Conservation (phyloP, 2,329 filamentous ascomycete genomes). For the Grosmannia penicillata region DNA sequence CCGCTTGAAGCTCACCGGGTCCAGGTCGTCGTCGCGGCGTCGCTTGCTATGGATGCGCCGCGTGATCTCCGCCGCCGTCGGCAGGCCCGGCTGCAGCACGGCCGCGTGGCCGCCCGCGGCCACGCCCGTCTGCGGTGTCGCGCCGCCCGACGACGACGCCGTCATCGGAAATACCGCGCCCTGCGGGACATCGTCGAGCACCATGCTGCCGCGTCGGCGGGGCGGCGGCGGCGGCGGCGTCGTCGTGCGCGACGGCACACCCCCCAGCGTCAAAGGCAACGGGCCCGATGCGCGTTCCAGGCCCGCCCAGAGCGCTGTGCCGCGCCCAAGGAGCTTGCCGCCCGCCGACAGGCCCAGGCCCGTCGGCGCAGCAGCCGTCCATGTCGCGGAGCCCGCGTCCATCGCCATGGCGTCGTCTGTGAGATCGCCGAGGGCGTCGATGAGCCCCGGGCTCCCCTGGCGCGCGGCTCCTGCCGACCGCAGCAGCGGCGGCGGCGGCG, state of each 20-base stretch:
- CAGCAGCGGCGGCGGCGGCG: constrained; percentile 22
- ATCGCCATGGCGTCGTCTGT: constrained; percentile 56
- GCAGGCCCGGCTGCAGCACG: constrained; percentile 26
- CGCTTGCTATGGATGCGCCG: constrained; percentile 69
- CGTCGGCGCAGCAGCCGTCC: too few relatives aligned
- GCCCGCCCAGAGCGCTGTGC: constrained; percentile 60
- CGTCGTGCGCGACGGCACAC: constrained; percentile 9
- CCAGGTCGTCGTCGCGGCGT: constrained; percentile 69
- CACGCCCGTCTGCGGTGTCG: constrained; percentile 24
- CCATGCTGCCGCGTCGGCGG: constrained; percentile 21
- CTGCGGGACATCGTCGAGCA: constrained; percentile 11
- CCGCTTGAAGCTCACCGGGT: constrained; percentile 76
- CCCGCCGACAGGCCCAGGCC: constrained; percentile 38
- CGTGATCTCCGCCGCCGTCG: constrained; percentile 59
- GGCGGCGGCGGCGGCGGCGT: constrained; percentile 52
- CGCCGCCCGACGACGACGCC: constrained; percentile 18
- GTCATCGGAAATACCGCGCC: constrained; percentile 15
- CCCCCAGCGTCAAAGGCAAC: too few relatives aligned
- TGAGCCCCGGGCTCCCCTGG: constrained; percentile 50
- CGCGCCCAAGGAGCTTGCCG: constrained; percentile 62
- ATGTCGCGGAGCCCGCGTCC: constrained; percentile 26
- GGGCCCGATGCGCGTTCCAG: too few relatives aligned
- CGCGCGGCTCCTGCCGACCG: constrained; percentile 31
- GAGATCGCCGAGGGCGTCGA: constrained; percentile 50
- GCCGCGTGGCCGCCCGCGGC: too few relatives aligned